A percentile compares a stretch with the other conserved stretches of the same genome.
phyloP scores from a whole-genome alignment of 495 filamentous ascomycete species.

The Pyrenula aspistea region DNA sequence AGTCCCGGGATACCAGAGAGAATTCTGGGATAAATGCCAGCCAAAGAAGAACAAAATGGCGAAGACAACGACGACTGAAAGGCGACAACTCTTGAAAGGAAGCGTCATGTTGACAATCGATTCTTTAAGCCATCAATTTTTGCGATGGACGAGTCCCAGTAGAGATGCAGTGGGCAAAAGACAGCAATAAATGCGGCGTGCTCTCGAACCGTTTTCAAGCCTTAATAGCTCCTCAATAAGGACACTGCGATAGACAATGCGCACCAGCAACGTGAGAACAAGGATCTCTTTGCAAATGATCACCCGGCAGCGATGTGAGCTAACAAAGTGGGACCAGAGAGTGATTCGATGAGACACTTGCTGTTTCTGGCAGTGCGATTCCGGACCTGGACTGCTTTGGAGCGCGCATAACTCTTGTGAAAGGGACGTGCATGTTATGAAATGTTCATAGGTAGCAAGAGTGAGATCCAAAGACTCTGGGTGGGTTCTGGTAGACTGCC shows the following conservation, averaged over 20 bases:
- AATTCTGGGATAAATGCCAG: background rate
- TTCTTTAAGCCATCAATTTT: background rate
- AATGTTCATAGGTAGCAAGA: background rate
- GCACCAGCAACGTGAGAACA: background rate
- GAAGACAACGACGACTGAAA: background rate
- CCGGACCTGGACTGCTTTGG: background rate
- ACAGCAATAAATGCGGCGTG: background rate
- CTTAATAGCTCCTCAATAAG: background rate
- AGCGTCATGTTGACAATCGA: background rate
- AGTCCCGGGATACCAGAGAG: background rate
- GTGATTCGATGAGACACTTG: background rate
- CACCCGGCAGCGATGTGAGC: background rate
- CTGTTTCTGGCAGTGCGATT: background rate
- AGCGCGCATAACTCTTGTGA: background rate
- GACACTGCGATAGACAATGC: background rate
- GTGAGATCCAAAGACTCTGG: background rate
- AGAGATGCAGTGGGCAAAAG: background rate
- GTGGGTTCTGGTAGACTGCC: background rate
- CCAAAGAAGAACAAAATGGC: background rate
- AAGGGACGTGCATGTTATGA: background rate
- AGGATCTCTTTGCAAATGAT: background rate
- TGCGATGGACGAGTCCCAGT: background rate
- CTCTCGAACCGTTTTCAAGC: background rate
- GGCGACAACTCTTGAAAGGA: background rate
- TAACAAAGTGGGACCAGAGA: background rate